Conservation (phyloP, 176 grass and related monocot genomes). For the Carex kokanica region DNA sequence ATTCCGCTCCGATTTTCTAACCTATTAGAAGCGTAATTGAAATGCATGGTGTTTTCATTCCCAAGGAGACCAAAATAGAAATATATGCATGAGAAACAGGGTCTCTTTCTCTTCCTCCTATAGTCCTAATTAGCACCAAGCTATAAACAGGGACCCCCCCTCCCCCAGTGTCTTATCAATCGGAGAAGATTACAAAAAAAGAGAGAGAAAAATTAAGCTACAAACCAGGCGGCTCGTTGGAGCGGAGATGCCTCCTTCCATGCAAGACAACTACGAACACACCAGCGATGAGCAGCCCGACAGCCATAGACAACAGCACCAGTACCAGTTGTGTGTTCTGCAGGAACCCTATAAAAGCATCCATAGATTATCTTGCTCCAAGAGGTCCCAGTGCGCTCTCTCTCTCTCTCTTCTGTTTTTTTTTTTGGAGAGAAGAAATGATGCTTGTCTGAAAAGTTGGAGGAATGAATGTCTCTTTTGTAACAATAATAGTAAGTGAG, state of each 20-base stretch:
- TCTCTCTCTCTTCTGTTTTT: neutral
- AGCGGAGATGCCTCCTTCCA: neutral
- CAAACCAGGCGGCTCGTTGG: constrained; percentile 34
- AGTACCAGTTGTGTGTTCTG: neutral
- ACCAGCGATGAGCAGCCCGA: constrained; percentile 8
- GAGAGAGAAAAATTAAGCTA: neutral
- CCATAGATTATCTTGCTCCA: constrained; percentile 11
- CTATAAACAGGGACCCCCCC: too few relatives aligned
- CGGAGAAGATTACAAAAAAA: neutral
- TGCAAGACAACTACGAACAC: neutral
- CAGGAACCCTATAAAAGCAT: neutral
- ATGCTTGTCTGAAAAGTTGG: neutral
- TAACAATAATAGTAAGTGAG: neutral
- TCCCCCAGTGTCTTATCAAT: neutral
- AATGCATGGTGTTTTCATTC: neutral
- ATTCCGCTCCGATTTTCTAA: neutral
- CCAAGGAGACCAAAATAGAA: too few relatives aligned
- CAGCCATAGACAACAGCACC: neutral
- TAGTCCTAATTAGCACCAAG: too few relatives aligned
- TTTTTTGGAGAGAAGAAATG: neutral
- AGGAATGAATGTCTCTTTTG: neutral
- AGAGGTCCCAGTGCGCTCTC: neutral
- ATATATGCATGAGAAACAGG: too few relatives aligned
- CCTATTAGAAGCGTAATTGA: neutral
- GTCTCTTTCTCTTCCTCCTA: neutral